Conservation (phyloP, 1,139 yeast species). For the Candida frijolesensis region DNA sequence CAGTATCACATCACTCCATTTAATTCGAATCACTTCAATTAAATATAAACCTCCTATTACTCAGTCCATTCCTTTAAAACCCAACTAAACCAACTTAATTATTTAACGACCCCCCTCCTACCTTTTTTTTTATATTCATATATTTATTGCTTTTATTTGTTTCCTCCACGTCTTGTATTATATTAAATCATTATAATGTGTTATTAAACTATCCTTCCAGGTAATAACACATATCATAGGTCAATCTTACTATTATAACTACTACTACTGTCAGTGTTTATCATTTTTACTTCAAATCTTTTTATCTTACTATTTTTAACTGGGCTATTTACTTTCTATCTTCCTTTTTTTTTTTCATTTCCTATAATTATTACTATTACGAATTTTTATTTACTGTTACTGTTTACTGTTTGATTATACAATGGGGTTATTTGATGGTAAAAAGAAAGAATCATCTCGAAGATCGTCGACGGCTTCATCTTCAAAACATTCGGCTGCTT, state of each 20-base stretch:
- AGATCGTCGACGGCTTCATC: slow-evolving; percentile 9
- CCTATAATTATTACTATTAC: background rate
- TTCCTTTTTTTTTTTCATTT: background rate
- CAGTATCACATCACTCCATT: background rate
- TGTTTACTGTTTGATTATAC: background rate
- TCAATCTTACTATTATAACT: background rate
- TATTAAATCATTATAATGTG: slow-evolving; percentile 6
- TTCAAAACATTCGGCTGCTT: slow-evolving; percentile 2
- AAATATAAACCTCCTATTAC: background rate
- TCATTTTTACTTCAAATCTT: background rate
- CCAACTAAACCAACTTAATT: background rate
- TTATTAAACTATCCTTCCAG: background rate
- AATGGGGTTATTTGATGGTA: slow-evolving; percentile 8
- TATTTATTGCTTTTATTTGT: background rate
- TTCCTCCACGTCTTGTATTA: slow-evolving; percentile 3
- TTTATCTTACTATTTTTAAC: background rate
- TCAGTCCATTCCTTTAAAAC: slow-evolving; percentile 1
- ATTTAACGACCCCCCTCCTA: background rate
- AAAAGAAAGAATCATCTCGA: slow-evolving; percentile 7
- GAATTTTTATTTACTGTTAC: background rate
- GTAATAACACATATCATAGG: slow-evolving; percentile 5
- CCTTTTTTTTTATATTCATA: background rate
- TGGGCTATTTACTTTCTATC: background rate
- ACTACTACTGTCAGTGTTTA: background rate
- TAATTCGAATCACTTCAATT: background rate